phyloP scores from a whole-genome alignment of 2,329 filamentous ascomycete species.

The Lecanicillium sp. region DNA sequence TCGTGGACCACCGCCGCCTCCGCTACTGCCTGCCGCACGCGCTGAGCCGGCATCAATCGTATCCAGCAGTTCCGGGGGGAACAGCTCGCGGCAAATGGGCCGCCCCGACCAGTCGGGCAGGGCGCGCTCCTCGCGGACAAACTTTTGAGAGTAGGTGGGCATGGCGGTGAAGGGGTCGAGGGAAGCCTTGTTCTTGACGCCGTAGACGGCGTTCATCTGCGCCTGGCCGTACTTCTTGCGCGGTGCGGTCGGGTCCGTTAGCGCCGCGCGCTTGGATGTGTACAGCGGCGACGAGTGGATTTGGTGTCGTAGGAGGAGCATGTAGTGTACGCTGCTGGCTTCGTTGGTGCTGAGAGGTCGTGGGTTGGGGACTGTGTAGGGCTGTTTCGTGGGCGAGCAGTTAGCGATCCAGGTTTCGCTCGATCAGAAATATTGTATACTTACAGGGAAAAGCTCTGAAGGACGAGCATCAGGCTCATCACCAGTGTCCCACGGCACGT shows the following conservation, averaged over 20 bases:
- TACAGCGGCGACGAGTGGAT: conserved; percentile 48
- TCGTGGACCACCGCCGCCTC: conserved; percentile 19
- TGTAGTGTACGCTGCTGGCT: conserved; percentile 38
- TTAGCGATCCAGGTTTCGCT: neutral
- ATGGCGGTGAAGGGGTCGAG: conserved; percentile 51
- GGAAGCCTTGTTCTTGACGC: conserved; percentile 45
- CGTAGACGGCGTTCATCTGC: conserved; percentile 51
- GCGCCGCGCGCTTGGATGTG: conserved; percentile 42
- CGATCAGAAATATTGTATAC: conserved; percentile 12
- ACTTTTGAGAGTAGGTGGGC: conserved; percentile 50
- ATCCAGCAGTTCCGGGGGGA: conserved; percentile 47
- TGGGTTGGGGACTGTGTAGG: conserved; percentile 40
- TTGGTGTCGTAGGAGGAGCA: conserved; percentile 49
- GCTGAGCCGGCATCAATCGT: conserved; percentile 43
- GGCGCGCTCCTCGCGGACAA: conserved; percentile 41
- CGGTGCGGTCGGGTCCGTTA: conserved; percentile 30
- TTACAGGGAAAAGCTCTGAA: conserved; percentile 52
- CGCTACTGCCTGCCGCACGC: conserved; percentile 16
- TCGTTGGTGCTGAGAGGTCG: conserved; percentile 36
- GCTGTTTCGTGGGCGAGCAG: conserved; percentile 22
- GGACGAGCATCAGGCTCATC: conserved; percentile 50
- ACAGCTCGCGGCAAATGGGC: conserved; percentile 44
- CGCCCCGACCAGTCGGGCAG: conserved; percentile 46
- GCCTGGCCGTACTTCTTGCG: conserved; percentile 45
- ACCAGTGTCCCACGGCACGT: conserved; percentile 43